These are phyloP conservation scores for Alternaria tenuissima DNA, from an alignment of 2,329 filamentous ascomycete species.

Conservation along the genomic window DNA sequence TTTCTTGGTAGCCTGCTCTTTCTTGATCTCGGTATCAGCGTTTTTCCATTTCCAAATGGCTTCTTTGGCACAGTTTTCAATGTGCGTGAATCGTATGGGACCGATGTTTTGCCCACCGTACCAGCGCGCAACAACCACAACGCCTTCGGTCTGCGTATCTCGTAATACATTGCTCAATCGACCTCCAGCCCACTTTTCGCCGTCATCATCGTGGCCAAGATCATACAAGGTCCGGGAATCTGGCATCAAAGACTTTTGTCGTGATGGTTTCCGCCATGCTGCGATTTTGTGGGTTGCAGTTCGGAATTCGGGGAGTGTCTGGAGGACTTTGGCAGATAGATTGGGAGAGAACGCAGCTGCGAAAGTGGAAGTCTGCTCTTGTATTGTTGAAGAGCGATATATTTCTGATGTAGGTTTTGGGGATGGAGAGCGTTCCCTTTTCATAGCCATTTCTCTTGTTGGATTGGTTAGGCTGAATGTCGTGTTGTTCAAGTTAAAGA, in stretches of 20 bases:
- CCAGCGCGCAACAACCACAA: slow-evolving; percentile 63
- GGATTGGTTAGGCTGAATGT: not conserved
- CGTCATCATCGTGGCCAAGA: slow-evolving; percentile 61
- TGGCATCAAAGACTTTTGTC: slow-evolving; percentile 56
- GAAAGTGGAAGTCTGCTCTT: slow-evolving; percentile 62
- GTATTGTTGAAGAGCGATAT: slow-evolving; percentile 56
- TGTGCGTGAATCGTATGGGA: slow-evolving; percentile 62
- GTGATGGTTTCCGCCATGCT: slow-evolving; percentile 59
- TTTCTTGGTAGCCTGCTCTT: slow-evolving; percentile 49
- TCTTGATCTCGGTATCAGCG: slow-evolving; percentile 40
- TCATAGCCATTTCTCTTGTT: slow-evolving; percentile 38
- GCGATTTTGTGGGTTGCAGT: slow-evolving; percentile 61
- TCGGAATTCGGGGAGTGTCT: slow-evolving; percentile 54
- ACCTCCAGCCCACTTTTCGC: slow-evolving; percentile 61
- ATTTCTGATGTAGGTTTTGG: slow-evolving; percentile 37
- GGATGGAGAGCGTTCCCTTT: slow-evolving; percentile 37
- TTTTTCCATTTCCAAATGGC: slow-evolving; percentile 56
- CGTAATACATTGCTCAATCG: slow-evolving; percentile 58
- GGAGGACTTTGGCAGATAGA: slow-evolving; percentile 52
- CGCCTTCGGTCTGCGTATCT: slow-evolving; percentile 55
- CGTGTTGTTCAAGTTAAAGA: slow-evolving; percentile 4
- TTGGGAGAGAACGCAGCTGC: slow-evolving; percentile 59
- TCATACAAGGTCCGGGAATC: slow-evolving; percentile 51
- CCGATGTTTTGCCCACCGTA: slow-evolving; percentile 64
- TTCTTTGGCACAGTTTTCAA: slow-evolving; percentile 59